These are phyloP conservation scores for Neonectria sp. DNA, from an alignment of 2,329 filamentous ascomycete genomes.

Conservation along the genomic window DNA sequence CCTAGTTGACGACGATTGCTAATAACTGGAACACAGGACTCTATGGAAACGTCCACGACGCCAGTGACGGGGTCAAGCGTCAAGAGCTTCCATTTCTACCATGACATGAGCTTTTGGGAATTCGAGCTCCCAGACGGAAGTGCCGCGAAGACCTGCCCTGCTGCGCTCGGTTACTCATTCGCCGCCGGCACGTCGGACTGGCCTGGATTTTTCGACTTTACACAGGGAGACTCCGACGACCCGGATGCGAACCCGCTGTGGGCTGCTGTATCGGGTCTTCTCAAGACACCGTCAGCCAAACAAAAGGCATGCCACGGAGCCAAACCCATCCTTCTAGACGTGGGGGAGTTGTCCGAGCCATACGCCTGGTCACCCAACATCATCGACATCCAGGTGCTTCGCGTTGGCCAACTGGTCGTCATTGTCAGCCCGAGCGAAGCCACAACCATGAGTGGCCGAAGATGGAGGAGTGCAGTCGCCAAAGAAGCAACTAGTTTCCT, in stretches of 20 bases:
- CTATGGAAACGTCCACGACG: slow-evolving; percentile 62
- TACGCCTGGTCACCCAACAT: slow-evolving; percentile 94
- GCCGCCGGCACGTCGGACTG: slow-evolving; percentile 94
- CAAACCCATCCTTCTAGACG: slow-evolving; percentile 90
- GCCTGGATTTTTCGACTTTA: slow-evolving; percentile 93
- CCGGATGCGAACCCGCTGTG: slow-evolving; percentile 82
- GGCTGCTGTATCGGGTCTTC: slow-evolving; percentile 79
- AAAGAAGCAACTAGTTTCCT: slow-evolving; percentile 64
- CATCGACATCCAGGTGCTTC: slow-evolving; percentile 88
- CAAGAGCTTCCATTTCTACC: slow-evolving; percentile 87
- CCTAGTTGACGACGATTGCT: not conserved
- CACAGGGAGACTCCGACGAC: slow-evolving; percentile 83
- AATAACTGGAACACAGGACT: slow-evolving; percentile 60
- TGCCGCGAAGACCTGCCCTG: slow-evolving; percentile 82
- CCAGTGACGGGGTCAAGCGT: slow-evolving; percentile 76
- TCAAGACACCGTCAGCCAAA: slow-evolving; percentile 78
- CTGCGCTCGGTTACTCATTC: slow-evolving; percentile 92
- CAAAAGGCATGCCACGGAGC: slow-evolving; percentile 84
- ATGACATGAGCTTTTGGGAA: slow-evolving; percentile 82
- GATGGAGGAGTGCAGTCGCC: slow-evolving; percentile 83
- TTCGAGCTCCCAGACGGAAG: slow-evolving; percentile 83
- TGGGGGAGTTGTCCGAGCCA: slow-evolving; percentile 83
- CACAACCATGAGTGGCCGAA: slow-evolving; percentile 91
- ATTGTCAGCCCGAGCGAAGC: slow-evolving; percentile 90
- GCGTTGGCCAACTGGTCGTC: slow-evolving; percentile 87